Evolutionary conservation across 2,329 filamentous ascomycete genomes (phyloP).

Genomic region (Cladosporium cucumerinum): DNA sequence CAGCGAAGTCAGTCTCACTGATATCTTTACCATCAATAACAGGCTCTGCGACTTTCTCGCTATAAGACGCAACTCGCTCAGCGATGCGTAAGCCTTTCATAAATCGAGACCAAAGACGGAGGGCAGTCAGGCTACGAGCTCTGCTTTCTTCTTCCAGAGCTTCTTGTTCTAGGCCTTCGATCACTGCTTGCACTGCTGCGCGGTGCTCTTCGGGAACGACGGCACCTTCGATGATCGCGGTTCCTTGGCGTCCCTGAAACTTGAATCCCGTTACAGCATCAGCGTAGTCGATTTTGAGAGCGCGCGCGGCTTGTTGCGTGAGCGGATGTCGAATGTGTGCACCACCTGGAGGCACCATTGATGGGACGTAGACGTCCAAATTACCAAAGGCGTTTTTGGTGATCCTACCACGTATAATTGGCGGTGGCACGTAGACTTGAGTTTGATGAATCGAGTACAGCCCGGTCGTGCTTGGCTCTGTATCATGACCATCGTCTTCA

Average conservation of each 20-base stretch:
- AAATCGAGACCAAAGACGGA: conserved; percentile 59
- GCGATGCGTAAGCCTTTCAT: conserved; percentile 64
- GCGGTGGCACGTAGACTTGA: conserved; percentile 69
- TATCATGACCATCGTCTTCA: conserved; percentile 36
- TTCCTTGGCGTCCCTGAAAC: conserved; percentile 82
- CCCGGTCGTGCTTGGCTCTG: conserved; percentile 51
- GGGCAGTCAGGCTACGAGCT: conserved; percentile 46
- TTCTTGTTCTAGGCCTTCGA: conserved; percentile 65
- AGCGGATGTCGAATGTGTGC: conserved; percentile 55
- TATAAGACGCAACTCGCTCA: conserved; percentile 65
- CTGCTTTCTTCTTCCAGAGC: conserved; percentile 62
- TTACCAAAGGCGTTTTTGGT: conserved; percentile 62
- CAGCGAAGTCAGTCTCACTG: conserved; percentile 7
- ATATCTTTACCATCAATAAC: background rate
- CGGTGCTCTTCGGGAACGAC: conserved; percentile 70
- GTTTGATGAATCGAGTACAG: conserved; percentile 63
- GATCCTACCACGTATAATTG: conserved; percentile 69
- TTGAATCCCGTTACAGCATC: conserved; percentile 87
- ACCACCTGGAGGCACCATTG: conserved; percentile 61
- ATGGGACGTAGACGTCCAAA: conserved; percentile 61
- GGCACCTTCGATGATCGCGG: conserved; percentile 73
- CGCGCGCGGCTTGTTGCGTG: conserved; percentile 67
- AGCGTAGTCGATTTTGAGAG: conserved; percentile 79
- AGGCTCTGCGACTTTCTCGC: conserved; percentile 18
- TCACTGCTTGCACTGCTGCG: conserved; percentile 68